Evolutionary conservation across 768 basidiomycete genomes (phyloP).

Genomic region (Mycena galopus): DNA sequence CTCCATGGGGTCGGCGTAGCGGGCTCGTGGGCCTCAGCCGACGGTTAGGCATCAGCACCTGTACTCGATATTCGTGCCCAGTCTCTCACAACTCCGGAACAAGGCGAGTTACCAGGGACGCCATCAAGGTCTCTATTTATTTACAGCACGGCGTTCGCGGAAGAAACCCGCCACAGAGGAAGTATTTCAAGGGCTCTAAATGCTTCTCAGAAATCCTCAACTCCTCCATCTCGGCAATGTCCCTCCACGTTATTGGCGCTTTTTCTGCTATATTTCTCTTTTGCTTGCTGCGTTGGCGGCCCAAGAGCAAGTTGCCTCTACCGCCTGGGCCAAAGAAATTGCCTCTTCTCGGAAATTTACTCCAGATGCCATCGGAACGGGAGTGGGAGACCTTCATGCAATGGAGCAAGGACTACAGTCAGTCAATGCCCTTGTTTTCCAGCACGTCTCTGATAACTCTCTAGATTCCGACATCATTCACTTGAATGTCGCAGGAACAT

Average conservation of each 20-base stretch:
- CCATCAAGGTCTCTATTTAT: no score
- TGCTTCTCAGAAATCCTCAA: neutral
- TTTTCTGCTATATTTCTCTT: neutral
- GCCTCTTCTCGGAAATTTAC: slow-evolving; percentile 60
- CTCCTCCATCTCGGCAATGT: neutral
- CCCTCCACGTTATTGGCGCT: neutral
- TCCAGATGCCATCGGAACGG: slow-evolving; percentile 56
- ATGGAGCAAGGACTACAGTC: slow-evolving; percentile 51
- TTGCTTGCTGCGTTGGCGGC: neutral
- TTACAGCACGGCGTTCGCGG: no score
- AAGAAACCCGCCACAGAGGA: neutral
- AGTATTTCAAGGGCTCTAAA: neutral
- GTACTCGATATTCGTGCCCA: no score
- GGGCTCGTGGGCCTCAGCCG: no score
- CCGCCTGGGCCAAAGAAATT: slow-evolving; percentile 59
- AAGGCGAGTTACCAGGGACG: no score
- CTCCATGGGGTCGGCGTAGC: no score
- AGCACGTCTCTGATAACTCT: neutral
- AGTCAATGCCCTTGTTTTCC: neutral
- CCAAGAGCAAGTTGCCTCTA: neutral
- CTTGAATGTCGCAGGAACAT: no score
- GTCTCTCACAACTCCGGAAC: no score
- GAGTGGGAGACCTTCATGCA: slow-evolving; percentile 56
- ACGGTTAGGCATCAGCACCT: no score
- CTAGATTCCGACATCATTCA: slow-evolving; percentile 45